Conservation (phyloP, 176 grass and related monocot species). For the Rhipidocladum racemiflorum region DNA sequence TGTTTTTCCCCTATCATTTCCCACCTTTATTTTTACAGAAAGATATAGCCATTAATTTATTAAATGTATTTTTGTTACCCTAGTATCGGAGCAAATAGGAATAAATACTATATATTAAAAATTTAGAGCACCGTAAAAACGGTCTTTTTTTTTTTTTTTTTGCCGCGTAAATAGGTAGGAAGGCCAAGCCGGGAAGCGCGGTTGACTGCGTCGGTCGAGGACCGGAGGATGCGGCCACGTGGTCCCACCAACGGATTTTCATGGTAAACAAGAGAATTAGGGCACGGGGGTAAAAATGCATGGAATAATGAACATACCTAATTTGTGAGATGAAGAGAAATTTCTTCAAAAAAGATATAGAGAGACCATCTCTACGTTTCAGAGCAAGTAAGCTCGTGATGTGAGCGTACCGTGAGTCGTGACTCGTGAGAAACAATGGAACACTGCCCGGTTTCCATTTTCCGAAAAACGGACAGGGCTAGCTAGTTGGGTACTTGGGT, state of each 20-base stretch:
- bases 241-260: too few species aligned
- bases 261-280: background rate
- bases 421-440: background rate
- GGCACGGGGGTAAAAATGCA: background rate
- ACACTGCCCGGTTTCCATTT: background rate
- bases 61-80: too few species aligned
- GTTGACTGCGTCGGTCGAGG: constrained; percentile 10
- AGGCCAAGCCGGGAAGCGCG: background rate
- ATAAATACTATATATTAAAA: too few species aligned
- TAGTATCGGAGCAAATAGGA: too few species aligned
- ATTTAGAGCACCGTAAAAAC: too few species aligned
- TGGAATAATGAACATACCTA: constrained; percentile 7
- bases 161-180: background rate
- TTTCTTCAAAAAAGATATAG: background rate
- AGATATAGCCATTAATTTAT: too few species aligned
- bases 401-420: background rate
- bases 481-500: background rate
- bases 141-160: background rate
- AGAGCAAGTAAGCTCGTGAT: background rate
- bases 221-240: too few species aligned
- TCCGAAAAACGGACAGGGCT: background rate
- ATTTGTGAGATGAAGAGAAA: background rate
- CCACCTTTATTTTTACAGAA: too few species aligned
- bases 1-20: too few species aligned
- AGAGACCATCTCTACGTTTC: background rate